These are phyloP conservation scores for Arthrobotrys conoides DNA, from an alignment of 2,329 filamentous ascomycete species.

Conservation along the genomic window DNA sequence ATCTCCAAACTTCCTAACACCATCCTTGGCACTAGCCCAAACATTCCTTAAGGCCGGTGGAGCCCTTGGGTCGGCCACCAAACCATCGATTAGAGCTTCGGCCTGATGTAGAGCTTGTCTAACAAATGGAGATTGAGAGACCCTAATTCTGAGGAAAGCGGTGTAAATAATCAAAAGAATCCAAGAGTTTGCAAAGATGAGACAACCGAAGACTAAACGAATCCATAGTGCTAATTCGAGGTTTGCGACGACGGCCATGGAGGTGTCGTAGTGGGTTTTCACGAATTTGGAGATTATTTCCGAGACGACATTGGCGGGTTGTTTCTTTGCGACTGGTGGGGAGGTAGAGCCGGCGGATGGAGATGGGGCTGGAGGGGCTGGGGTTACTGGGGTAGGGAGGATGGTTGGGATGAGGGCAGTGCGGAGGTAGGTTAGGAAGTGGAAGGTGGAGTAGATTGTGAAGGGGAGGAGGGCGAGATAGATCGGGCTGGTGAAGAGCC, in stretches of 20 bases:
- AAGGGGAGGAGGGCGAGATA: slow-evolving; percentile 93
- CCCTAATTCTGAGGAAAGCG: slow-evolving; percentile 90
- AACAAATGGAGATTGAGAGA: slow-evolving; percentile 90
- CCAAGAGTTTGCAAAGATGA: slow-evolving; percentile 93
- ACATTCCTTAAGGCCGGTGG: slow-evolving; percentile 63
- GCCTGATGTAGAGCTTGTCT: slow-evolving; percentile 63
- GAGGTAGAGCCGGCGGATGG: slow-evolving; percentile 71
- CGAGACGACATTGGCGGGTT: slow-evolving; percentile 75
- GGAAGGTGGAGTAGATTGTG: slow-evolving; percentile 97
- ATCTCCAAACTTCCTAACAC: slow-evolving; percentile 62
- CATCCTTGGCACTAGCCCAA: slow-evolving; percentile 63
- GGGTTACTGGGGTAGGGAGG: slow-evolving; percentile 72
- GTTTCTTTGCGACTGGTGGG: slow-evolving; percentile 69
- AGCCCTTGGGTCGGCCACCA: slow-evolving; percentile 62
- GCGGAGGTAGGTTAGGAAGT: slow-evolving; percentile 96
- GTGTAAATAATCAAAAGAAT: slow-evolving; percentile 88
- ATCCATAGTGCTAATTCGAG: slow-evolving; percentile 91
- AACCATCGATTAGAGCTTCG: slow-evolving; percentile 62
- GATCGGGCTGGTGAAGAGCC: slow-evolving; percentile 92
- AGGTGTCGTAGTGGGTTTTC: slow-evolving; percentile 96
- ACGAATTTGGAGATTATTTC: slow-evolving; percentile 93
- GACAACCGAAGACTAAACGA: slow-evolving; percentile 82
- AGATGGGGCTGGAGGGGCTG: slow-evolving; percentile 67
- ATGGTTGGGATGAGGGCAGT: slow-evolving; percentile 92
- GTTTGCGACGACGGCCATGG: slow-evolving; percentile 90